Conservation (phyloP, 2,329 filamentous ascomycete genomes). For the Fusarium incarnatum region DNA sequence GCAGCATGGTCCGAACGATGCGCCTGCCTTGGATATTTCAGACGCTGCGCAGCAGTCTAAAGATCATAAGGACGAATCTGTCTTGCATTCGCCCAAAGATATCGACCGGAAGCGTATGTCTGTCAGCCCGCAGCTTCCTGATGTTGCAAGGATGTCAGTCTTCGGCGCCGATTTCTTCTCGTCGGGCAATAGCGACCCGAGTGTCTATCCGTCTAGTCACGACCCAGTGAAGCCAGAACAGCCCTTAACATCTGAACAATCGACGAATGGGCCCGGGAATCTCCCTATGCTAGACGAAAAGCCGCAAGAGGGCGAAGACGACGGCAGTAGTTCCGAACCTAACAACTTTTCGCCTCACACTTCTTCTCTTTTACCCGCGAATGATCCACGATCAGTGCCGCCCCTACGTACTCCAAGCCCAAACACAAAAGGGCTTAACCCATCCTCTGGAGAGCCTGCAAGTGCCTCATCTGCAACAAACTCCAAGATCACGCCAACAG, state of each 20-base stretch:
- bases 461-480: conserved; percentile 4
- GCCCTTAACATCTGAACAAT: conserved; percentile 2
- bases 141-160: conserved; percentile 68
- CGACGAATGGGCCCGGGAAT: conserved; percentile 1
- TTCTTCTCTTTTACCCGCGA: conserved; percentile 29
- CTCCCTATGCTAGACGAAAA: conserved; percentile 17
- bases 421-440: conserved; percentile 22
- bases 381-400: conserved; percentile 45
- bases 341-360: not conserved
- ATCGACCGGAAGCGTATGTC: conserved; percentile 54
- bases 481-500: conserved; percentile 55
- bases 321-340: not conserved
- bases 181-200: conserved; percentile 40
- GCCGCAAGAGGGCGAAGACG: conserved; percentile 4
- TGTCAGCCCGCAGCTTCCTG: conserved; percentile 68
- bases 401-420: conserved; percentile 53
- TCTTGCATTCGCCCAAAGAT: conserved; percentile 26
- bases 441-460: conserved; percentile 16
- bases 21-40: not conserved
- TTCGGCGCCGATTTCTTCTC: conserved; percentile 71
- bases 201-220: conserved; percentile 9
- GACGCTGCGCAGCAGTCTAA: conserved; percentile 6
- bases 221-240: conserved; percentile 33
- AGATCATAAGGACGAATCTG: conserved; percentile 13
- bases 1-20: conserved; percentile 2